Conservation (phyloP, 1,284 basidiomycete species). For the Ceratorhiza oryzae-sativae region DNA sequence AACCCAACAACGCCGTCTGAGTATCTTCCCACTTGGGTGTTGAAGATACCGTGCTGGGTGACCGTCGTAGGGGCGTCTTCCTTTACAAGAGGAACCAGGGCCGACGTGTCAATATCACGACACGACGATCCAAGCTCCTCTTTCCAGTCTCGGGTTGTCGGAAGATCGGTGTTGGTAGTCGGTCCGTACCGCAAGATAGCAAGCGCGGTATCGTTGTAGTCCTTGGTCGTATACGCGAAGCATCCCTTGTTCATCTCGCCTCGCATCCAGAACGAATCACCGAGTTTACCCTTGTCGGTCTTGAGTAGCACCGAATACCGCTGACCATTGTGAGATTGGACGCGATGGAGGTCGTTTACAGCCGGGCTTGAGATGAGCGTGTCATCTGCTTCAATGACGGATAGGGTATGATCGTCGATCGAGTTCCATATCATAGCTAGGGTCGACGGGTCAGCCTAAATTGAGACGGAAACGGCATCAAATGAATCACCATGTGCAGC, state of each 20-base stretch:
- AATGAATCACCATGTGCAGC: conserved; percentile 49
- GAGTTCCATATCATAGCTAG: conserved; percentile 55
- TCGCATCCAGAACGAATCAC: conserved; percentile 49
- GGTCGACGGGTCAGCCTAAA: conserved; percentile 39
- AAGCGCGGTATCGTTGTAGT: conserved; percentile 31
- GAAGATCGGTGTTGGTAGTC: conserved; percentile 26
- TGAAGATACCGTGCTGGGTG: conserved; percentile 43
- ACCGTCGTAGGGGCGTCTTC: conserved; percentile 43
- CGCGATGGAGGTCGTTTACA: conserved; percentile 25
- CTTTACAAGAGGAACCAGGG: conserved; percentile 45
- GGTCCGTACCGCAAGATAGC: conserved; percentile 44
- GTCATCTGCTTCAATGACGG: conserved; percentile 59
- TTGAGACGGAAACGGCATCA: too few species aligned
- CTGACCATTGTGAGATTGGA: conserved; percentile 45
- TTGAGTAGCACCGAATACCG: conserved; percentile 49
- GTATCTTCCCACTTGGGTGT: conserved; percentile 43
- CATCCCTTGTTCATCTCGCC: conserved; percentile 43
- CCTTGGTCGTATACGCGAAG: conserved; percentile 24
- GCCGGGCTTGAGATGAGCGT: conserved; percentile 44
- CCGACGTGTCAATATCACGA: conserved; percentile 45
- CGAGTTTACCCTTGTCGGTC: conserved; percentile 45
- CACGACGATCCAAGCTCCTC: conserved; percentile 39
- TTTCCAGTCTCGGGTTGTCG: conserved; percentile 44
- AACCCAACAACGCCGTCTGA: conserved; percentile 34
- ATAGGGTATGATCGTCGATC: conserved; percentile 57